Conservation (phyloP, 2,329 filamentous ascomycete genomes). For the Aspergillus sp. region DNA sequence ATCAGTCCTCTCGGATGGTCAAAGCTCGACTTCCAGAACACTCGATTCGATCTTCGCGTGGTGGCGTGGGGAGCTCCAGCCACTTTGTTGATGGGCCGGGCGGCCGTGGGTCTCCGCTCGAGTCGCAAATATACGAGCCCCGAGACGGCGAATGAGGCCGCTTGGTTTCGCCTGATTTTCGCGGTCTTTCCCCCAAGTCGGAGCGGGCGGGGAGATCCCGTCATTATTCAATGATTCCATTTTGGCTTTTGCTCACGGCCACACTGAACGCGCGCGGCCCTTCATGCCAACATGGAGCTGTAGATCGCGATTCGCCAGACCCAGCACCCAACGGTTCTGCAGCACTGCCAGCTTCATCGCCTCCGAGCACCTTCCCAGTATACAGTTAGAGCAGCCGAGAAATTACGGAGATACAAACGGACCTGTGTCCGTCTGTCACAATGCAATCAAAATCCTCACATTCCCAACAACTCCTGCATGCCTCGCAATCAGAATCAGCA, state of each 20-base stretch:
- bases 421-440: background rate
- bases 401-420: no score
- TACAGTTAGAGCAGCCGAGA: no score
- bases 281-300: no score
- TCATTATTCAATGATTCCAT: background rate
- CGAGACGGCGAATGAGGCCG: background rate
- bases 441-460: background rate
- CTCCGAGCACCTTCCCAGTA: background rate
- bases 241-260: background rate
- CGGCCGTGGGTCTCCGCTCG: background rate
- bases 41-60: slow-evolving; percentile 1
- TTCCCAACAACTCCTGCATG: background rate
- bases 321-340: background rate
- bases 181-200: background rate
- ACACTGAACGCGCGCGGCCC: background rate
- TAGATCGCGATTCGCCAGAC: background rate
- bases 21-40: slow-evolving; percentile 5
- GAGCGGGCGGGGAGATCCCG: slow-evolving; percentile 16
- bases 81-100: background rate
- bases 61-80: background rate
- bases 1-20: background rate
- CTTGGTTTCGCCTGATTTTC: background rate
- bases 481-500: background rate
- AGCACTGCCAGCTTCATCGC: background rate
- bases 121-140: background rate